These are phyloP conservation scores for Murraya paniculata DNA, from an alignment of 345 rosid genomes.

Conservation along the genomic window DNA sequence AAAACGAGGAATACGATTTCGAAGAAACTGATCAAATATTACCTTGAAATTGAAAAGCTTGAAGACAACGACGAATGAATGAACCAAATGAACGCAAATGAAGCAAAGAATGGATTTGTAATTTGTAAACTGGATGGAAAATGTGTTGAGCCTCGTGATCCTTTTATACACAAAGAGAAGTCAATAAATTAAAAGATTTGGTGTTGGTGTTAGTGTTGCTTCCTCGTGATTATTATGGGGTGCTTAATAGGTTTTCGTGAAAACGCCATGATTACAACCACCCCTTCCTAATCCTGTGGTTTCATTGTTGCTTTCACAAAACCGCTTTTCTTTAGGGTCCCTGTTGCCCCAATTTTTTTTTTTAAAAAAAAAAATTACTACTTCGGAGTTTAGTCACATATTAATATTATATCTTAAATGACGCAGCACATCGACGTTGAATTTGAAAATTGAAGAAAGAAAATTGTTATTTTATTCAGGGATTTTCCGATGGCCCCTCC, in stretches of 20 bases:
- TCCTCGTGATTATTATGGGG: not conserved
- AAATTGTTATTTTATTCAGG: not conserved
- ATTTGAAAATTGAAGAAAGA: not conserved
- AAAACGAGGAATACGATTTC: not conserved
- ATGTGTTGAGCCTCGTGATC: not conserved
- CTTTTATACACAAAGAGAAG: conserved; percentile 6
- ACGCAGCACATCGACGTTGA: not conserved
- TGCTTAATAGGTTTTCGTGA: conserved; percentile 1
- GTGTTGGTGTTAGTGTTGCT: not conserved
- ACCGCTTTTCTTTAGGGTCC: conserved; percentile 28
- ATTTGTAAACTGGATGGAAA: conserved; percentile 6
- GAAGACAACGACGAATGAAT: too few relatives aligned
- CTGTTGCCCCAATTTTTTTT: not conserved
- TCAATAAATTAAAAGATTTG: not conserved
- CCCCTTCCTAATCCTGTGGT: conserved; percentile 32
- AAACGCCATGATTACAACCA: conserved; percentile 9
- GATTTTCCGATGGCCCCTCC: not conserved
- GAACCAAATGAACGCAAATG: conserved; percentile 3
- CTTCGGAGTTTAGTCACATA: too few relatives aligned
- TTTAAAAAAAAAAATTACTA: too few relatives aligned
- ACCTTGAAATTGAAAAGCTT: not conserved
- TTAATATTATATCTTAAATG: not conserved
- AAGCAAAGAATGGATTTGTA: not conserved
- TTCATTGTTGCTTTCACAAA: conserved; percentile 28
- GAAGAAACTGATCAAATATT: not conserved